Base-by-base conservation (phyloP, 2,329 filamentous ascomycete genomes). In the Alternaria sp. region DNA sequence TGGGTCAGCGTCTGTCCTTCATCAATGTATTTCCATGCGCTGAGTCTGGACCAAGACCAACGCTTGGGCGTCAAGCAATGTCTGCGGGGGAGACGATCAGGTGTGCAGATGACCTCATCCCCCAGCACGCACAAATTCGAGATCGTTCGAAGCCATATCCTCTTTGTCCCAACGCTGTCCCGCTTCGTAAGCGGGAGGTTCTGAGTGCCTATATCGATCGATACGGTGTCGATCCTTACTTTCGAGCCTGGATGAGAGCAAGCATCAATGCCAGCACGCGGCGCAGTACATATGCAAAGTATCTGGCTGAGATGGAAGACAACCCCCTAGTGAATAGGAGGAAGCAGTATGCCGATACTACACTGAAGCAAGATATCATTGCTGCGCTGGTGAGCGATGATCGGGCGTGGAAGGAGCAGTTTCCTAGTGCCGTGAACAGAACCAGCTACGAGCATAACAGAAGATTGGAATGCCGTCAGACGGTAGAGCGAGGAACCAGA, bases 81-180 rank as follows among this genome's bases (percentile, higher is more conserved):
- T 64, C 69, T n/a, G 43, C 60, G 19, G 28, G 17, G 11, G 54
- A 61, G 17, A 60, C 59, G 11, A 49, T 40, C 28, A 19, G 13
- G 15, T 40, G 45, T 25, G 47, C 36, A 26, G 12, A 26, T 32
- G 28, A 6, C 21, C 15, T 40, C 23, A 45, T 54, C 5, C 19
- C n/a, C n/a, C 61, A 69, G 26, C 67, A 70, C 25, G 54, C 63
- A 40, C 40, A 59, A 17, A 49, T 65, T 23, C 52, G 65, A 9
- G 71, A 74, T 54, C 63, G 64, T 21, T 68, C 72, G 21, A 49
- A 45, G 21, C 71, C 72, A 11, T 69, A 69, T 66, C 66, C 71
- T 43, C 56, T 72, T 8, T 73, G 71, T 65, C 71, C 69, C 11
- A 73, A 73, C 19, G 67, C 73, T 17, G 70, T 75, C n/a, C 73